Conservation (phyloP, 108 stramenopile species). For the Nitzschia sp. region DNA sequence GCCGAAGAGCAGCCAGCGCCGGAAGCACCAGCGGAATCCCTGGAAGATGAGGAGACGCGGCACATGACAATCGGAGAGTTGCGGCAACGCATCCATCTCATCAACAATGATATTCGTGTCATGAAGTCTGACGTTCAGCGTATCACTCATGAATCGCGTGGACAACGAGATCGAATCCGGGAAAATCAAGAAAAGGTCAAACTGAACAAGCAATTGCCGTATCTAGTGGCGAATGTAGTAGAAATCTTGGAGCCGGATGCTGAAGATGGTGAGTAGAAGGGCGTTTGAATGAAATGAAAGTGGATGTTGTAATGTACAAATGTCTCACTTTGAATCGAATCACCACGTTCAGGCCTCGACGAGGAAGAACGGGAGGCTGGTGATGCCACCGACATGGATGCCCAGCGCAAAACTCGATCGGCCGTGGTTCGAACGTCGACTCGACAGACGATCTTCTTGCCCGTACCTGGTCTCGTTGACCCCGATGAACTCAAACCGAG, state of each 20-base stretch:
- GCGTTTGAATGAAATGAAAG: too few relatives aligned
- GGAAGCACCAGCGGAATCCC: constrained; percentile 25
- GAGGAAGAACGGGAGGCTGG: constrained; percentile 68
- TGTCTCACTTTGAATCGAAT: not conserved
- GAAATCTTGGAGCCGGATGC: constrained; percentile 92
- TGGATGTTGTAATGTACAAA: not conserved
- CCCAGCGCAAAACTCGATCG: constrained; percentile 74
- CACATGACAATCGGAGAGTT: constrained; percentile 91
- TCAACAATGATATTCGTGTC: constrained; percentile 97
- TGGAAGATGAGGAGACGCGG: constrained; percentile 83
- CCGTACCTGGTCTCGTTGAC: constrained; percentile 98
- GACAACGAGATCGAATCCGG: constrained; percentile 92
- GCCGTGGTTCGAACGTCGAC: constrained; percentile 90
- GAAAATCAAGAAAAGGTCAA: constrained; percentile 99
- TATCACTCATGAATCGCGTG: constrained; percentile 91
- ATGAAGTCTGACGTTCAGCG: constrained; percentile 96
- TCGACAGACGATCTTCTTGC: constrained; percentile 97
- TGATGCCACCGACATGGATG: constrained; percentile 80
- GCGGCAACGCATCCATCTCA: constrained; percentile 93
- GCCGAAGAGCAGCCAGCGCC: constrained; percentile 40
- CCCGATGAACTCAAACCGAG: constrained; percentile 93
- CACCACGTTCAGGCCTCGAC: constrained; percentile 46
- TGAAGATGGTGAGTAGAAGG: constrained; percentile 86
- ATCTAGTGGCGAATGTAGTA: constrained; percentile 98
- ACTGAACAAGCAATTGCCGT: constrained; percentile 99